Evolutionary conservation across 177 flowering plant species (phyloP), one percentile per base, ranked within the genome.

Genomic region (Vitis hybrid): DNA sequence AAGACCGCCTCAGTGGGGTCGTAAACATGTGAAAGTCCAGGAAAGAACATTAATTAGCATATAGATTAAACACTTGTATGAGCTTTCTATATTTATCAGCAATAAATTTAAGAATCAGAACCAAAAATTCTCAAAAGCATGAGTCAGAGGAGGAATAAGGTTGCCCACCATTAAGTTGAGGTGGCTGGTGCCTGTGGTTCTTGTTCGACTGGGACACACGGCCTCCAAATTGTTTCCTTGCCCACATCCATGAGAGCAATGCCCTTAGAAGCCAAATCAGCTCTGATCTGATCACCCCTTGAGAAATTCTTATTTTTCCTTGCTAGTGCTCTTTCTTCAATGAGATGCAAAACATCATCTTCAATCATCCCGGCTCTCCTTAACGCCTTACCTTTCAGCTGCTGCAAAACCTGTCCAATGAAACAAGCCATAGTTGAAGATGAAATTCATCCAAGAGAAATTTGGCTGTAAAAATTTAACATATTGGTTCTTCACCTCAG

Each of bases 171-270:
- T 4, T 1, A 4, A 39, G 45, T 5, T 39, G 6, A 39, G 7
- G 45, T 1, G 45, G 45, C 45, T 39, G 54, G 66, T 23, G 54
- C 48, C 11, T 65, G 30, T 26, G 45, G 45, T 39, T 39, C 45
- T 39, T 39, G 45, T 39, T 39, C 30, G 30, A 26, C 30, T 39
- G 45, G 45, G 45, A 39, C 45, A 51, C 78, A 79, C 10, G 84
- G 82, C 65, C 83, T 84, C 99, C 99, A 96, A 17, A 81, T 69
- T 0, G 97, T 91, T 56, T 79, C 85, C 54, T 65, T 76, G 9
- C 89, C 91, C 32, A 77, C 72, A 73, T 96, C 99, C 97, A 93
- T 91, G 11, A 93, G 81, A 19, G 87, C 83, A 60, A 96, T 88
- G 51, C 99, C 99, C 75, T 84, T 86, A 6, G 74, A 76, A 12